These are phyloP conservation scores for Diaporthe ampelina DNA, from an alignment of 2,329 filamentous ascomycete genomes.

Conservation along the genomic window DNA sequence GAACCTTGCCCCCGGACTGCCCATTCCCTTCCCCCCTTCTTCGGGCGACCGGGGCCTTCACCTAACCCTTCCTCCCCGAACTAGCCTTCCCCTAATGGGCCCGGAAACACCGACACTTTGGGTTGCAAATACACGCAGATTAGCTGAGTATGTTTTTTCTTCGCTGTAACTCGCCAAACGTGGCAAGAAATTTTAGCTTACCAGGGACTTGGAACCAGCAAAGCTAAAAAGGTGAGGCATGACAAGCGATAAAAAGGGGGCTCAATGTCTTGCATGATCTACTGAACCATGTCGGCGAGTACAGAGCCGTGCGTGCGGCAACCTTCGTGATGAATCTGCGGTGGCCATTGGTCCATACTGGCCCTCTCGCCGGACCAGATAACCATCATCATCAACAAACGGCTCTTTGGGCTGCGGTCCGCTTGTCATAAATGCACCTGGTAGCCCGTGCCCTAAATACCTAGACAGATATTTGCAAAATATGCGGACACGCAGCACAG, in stretches of 20 bases:
- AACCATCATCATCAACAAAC: background rate
- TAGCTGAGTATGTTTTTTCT: background rate
- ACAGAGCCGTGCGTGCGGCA: too few species aligned
- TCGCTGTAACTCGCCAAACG: too few species aligned
- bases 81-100: background rate
- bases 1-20: background rate
- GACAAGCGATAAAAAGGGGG: background rate
- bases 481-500: too few species aligned
- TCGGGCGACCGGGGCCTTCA: constrained; percentile 1
- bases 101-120: background rate
- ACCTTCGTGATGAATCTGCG: too few species aligned
- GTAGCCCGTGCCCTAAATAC: background rate
- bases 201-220: background rate
- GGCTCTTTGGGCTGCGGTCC: too few species aligned
- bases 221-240: background rate
- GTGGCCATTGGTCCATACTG: too few species aligned
- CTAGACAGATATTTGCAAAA: too few species aligned
- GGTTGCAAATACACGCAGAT: background rate
- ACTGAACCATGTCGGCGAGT: too few species aligned
- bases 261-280: too few species aligned
- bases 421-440: background rate
- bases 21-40: background rate
- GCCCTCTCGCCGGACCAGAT: too few species aligned
- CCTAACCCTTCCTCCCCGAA: background rate
- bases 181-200: too few species aligned